Evolutionary conservation across 2,329 filamentous ascomycete species (phyloP).

Genomic region (Fusarium cyanostomum): DNA sequence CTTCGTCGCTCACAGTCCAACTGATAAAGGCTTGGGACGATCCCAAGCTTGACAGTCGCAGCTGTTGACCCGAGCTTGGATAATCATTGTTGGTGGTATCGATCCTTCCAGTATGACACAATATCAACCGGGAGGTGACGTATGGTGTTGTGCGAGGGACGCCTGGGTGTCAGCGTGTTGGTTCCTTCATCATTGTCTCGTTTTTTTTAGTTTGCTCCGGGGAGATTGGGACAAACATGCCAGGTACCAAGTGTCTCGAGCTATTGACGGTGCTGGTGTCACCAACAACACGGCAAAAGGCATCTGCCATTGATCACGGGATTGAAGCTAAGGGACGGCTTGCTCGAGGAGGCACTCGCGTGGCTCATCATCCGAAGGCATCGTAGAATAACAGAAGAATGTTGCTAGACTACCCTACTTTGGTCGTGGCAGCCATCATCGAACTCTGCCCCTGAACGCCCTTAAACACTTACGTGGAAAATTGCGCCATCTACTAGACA

Average conservation of each 20-base stretch:
- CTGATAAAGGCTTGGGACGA: background rate
- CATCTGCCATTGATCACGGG: slow-evolving; percentile 23
- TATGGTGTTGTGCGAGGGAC: slow-evolving; percentile 13
- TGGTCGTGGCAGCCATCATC: background rate
- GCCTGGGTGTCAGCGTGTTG: slow-evolving; percentile 3
- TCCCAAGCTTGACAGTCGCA: background rate
- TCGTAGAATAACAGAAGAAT: too few relatives aligned
- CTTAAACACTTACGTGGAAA: background rate
- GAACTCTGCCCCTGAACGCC: slow-evolving; percentile 11
- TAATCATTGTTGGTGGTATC: slow-evolving; percentile 10
- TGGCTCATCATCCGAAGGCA: background rate
- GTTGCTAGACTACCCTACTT: slow-evolving; percentile 11
- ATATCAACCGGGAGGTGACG: slow-evolving; percentile 5
- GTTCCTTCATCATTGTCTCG: slow-evolving; percentile 8
- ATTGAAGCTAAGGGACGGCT: background rate
- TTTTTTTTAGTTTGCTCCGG: slow-evolving; percentile 12
- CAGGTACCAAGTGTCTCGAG: slow-evolving; percentile 1
- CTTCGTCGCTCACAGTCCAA: slow-evolving; percentile 1
- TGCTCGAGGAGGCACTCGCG: background rate
- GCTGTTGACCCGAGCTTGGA: slow-evolving; percentile 10
- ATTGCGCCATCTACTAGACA: background rate
- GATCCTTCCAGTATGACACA: slow-evolving; percentile 15
- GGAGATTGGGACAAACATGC: slow-evolving; percentile 7
- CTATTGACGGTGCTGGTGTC: background rate
- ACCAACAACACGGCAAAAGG: slow-evolving; percentile 19